Percentiles rank a stretch among this genome's conserved stretches.
Conservation (phyloP, 768 basidiomycete species). For the Calocybe cyanea region DNA sequence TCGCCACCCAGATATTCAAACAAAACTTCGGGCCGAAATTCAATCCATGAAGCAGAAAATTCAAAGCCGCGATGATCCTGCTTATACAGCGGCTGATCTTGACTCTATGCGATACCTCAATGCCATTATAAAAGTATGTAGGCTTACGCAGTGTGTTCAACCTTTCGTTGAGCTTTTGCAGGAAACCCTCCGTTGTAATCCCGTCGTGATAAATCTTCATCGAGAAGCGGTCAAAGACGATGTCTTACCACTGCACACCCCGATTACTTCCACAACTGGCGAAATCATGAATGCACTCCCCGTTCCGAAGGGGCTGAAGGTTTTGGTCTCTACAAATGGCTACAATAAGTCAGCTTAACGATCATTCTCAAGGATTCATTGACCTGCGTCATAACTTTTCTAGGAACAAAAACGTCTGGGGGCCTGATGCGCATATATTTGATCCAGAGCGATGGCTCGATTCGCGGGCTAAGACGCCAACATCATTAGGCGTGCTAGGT, state of each 20-base stretch:
- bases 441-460: slow-evolving; percentile 48
- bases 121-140: slow-evolving; percentile 44
- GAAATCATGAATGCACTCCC: slow-evolving; percentile 46
- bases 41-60: slow-evolving; percentile 32
- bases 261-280: slow-evolving; percentile 44
- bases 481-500: slow-evolving; percentile 45
- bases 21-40: slow-evolving; percentile 59
- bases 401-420: slow-evolving; percentile 43
- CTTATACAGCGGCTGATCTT: slow-evolving; percentile 40
- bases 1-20: slow-evolving; percentile 54
- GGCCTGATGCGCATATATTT: slow-evolving; percentile 42
- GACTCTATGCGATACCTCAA: slow-evolving; percentile 47
- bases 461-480: slow-evolving; percentile 33
- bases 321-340: slow-evolving; percentile 46
- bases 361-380: not conserved
- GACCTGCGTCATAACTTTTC: not conserved
- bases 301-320: slow-evolving; percentile 46
- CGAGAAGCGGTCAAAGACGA: slow-evolving; percentile 48
- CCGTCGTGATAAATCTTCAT: slow-evolving; percentile 29
- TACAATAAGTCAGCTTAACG: slow-evolving; percentile 45
- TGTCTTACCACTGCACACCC: slow-evolving; percentile 51
- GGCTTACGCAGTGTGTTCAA: not conserved
- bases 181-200: slow-evolving; percentile 46
- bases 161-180: slow-evolving; percentile 15
- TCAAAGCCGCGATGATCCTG: slow-evolving; percentile 30